A percentile compares a stretch with the other conserved stretches of the same genome.
Conservation (phyloP, 2,329 filamentous ascomycete species). For the Metarhizium humberi region DNA sequence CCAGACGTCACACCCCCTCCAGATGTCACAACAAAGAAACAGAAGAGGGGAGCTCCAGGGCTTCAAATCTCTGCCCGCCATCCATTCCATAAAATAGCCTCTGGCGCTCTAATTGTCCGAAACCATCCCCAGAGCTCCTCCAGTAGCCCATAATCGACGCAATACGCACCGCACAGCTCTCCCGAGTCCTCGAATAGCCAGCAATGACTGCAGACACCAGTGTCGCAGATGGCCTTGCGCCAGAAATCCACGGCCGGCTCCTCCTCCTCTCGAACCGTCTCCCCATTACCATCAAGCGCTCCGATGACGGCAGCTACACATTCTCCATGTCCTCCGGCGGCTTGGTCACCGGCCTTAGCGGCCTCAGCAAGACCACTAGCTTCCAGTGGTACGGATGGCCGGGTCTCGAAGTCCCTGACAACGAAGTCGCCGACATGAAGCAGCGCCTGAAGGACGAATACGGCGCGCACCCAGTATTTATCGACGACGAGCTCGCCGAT, state of each 20-base stretch:
- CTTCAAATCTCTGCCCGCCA: too few species aligned
- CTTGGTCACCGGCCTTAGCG: constrained; percentile 86
- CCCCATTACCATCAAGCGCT: constrained; percentile 92
- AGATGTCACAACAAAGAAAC: too few species aligned
- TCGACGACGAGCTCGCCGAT: constrained; percentile 88
- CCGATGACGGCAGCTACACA: constrained; percentile 81
- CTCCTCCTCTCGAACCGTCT: constrained; percentile 90
- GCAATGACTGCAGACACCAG: constrained; percentile 2
- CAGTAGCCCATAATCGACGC: neutral
- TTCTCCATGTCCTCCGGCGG: constrained; percentile 97
- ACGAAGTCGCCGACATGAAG: constrained; percentile 66
- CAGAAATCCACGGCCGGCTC: constrained; percentile 41
- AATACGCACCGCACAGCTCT: neutral
- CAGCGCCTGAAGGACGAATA: constrained; percentile 78
- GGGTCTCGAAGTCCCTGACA: constrained; percentile 80
- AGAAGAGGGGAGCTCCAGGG: too few species aligned
- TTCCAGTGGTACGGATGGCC: constrained; percentile 99
- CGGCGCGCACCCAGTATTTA: constrained; percentile 82
- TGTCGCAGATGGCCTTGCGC: constrained; percentile 22
- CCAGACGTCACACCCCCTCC: too few species aligned
- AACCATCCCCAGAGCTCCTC: neutral
- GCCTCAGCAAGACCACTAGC: constrained; percentile 81
- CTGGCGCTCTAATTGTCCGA: neutral
- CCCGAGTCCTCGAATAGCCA: neutral
- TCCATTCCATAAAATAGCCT: neutral